Evolutionary conservation across 371 early-diverging fungal species (phyloP).

Genomic region (Mortierella sp.): DNA sequence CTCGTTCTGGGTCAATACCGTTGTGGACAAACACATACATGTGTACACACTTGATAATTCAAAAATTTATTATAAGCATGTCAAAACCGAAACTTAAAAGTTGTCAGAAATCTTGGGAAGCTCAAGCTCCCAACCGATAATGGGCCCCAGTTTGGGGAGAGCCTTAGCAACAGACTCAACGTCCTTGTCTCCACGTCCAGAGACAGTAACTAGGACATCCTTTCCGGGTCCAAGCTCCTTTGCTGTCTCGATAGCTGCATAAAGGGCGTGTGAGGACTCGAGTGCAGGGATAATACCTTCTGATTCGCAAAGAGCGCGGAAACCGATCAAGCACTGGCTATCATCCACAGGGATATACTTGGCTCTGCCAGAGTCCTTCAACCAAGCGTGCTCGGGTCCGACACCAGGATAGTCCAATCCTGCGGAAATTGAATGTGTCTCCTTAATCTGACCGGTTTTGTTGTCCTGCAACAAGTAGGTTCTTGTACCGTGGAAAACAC

Average conservation of each 20-base stretch:
- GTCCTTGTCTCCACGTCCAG: constrained; percentile 98
- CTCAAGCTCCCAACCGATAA: constrained; percentile 94
- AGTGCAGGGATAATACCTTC: constrained; percentile 97
- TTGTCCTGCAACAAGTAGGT: constrained; percentile 94
- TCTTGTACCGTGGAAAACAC: constrained; percentile 96
- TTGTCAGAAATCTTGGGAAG: constrained; percentile 61
- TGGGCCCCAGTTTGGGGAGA: constrained; percentile 89
- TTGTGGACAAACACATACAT: too few relatives aligned
- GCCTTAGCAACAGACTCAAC: constrained; percentile 93
- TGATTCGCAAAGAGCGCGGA: constrained; percentile 86
- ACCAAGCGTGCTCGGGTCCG: constrained; percentile 95
- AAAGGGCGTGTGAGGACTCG: constrained; percentile 96
- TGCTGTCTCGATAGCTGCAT: constrained; percentile 85
- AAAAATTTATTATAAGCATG: too few relatives aligned
- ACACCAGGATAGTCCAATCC: constrained; percentile 98
- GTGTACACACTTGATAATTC: too few relatives aligned
- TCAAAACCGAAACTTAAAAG: constrained; percentile 12
- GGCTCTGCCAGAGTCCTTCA: constrained; percentile 90
- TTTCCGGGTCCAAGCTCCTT: constrained; percentile 79
- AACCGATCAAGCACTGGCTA: constrained; percentile 88
- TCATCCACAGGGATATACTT: constrained; percentile 90
- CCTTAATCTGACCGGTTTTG: constrained; percentile 92
- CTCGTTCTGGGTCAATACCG: too few relatives aligned
- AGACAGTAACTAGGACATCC: constrained; percentile 91
- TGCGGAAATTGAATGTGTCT: constrained; percentile 95